These are phyloP conservation scores for Sclerospora graminicola DNA, from an alignment of 352 stramenopile species.

Conservation along the genomic window DNA sequence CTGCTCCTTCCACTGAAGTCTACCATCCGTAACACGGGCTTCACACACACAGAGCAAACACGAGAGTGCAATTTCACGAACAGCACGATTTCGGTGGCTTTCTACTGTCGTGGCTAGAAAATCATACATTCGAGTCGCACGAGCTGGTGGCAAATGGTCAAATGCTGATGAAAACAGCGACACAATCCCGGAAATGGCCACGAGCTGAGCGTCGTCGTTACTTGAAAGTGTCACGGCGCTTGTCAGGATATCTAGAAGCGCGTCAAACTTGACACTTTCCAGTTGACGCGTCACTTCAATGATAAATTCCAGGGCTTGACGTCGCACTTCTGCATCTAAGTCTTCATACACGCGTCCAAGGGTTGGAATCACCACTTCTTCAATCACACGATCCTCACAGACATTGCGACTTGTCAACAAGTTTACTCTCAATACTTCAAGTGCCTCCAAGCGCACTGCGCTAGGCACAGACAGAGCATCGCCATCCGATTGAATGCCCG, in stretches of 20 bases:
- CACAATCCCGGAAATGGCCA: constrained; percentile 46
- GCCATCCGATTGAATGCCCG: constrained; percentile 20
- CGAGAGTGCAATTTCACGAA: constrained; percentile 48
- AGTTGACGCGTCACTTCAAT: constrained; percentile 56
- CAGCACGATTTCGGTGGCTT: constrained; percentile 47
- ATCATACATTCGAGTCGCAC: constrained; percentile 73
- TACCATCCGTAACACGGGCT: constrained; percentile 41
- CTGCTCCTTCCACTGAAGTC: constrained; percentile 56
- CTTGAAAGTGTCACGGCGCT: constrained; percentile 52
- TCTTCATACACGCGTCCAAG: constrained; percentile 68
- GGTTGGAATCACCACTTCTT: constrained; percentile 71
- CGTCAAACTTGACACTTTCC: constrained; percentile 77
- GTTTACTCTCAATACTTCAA: constrained; percentile 62
- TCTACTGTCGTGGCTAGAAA: constrained; percentile 55
- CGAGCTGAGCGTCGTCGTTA: constrained; percentile 57
- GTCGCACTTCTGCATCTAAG: constrained; percentile 40
- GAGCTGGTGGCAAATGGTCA: constrained; percentile 56
- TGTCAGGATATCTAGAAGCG: constrained; percentile 67
- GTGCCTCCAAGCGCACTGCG: constrained; percentile 50
- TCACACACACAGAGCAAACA: constrained; percentile 68
- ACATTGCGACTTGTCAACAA: constrained; percentile 68
- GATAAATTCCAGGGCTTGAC: constrained; percentile 48
- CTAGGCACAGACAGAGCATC: constrained; percentile 23
- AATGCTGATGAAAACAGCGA: constrained; percentile 75
- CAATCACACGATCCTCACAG: constrained; percentile 76